Conservation (phyloP, 2,329 filamentous ascomycete genomes). For the Aspergillus fijiensis region DNA sequence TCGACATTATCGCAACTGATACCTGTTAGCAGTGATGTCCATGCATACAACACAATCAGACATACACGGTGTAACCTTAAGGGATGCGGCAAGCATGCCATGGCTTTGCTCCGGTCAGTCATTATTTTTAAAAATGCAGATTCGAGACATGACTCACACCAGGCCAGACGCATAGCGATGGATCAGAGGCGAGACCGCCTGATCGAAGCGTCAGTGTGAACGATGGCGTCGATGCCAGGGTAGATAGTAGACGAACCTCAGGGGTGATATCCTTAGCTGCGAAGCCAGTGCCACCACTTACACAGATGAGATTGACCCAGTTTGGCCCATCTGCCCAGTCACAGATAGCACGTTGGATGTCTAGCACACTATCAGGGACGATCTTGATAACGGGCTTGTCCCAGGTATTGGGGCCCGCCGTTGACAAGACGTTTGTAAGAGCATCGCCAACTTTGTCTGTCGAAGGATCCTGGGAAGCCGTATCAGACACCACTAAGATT, state of each 20-base stretch:
- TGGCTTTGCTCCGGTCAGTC: slow-evolving; percentile 55
- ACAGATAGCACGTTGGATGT: slow-evolving; percentile 73
- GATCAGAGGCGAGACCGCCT: slow-evolving; percentile 77
- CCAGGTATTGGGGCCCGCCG: slow-evolving; percentile 71
- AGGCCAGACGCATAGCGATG: slow-evolving; percentile 85
- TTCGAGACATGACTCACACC: slow-evolving; percentile 56
- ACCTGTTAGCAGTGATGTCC: slow-evolving; percentile 19
- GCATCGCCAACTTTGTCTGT: slow-evolving; percentile 71
- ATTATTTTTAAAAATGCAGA: not conserved
- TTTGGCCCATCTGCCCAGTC: slow-evolving; percentile 69
- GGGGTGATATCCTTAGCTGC: slow-evolving; percentile 81
- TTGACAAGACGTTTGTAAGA: slow-evolving; percentile 67
- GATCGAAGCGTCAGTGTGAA: slow-evolving; percentile 20
- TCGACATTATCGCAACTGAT: slow-evolving; percentile 91
- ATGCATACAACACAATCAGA: no score
- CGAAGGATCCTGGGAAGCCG: slow-evolving; percentile 74
- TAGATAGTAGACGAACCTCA: slow-evolving; percentile 59
- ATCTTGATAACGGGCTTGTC: slow-evolving; percentile 67
- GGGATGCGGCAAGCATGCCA: slow-evolving; percentile 83
- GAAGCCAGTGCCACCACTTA: slow-evolving; percentile 92
- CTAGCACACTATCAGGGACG: slow-evolving; percentile 70
- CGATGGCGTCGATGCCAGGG: not conserved
- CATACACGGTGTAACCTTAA: slow-evolving; percentile 86
- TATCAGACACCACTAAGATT: slow-evolving; percentile 87
- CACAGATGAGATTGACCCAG: slow-evolving; percentile 72